These are phyloP conservation scores for Nemania sp. DNA, from an alignment of 2,329 filamentous ascomycete species.

Conservation along the genomic window DNA sequence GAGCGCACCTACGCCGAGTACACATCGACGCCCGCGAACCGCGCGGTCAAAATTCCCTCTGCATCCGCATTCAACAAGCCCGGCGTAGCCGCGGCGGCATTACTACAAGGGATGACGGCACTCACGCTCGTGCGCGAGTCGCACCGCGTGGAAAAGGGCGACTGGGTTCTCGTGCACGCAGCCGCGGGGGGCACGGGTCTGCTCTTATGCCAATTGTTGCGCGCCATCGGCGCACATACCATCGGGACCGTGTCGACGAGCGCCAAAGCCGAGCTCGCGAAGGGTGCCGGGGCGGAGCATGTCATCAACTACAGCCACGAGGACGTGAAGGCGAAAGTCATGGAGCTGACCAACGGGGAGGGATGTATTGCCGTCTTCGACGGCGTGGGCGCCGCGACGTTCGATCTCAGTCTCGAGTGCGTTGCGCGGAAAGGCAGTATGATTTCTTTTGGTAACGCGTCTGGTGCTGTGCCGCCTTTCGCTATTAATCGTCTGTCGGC, in stretches of 20 bases:
- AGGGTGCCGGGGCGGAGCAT: constrained; percentile 70
- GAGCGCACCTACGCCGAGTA: constrained; percentile 59
- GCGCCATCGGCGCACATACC: constrained; percentile 70
- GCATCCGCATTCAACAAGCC: constrained; percentile 60
- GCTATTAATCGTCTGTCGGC: constrained; percentile 57
- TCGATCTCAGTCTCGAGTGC: constrained; percentile 74
- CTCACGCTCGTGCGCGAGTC: constrained; percentile 78
- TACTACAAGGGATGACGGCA: constrained; percentile 84
- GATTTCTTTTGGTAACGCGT: constrained; percentile 80
- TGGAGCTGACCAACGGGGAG: constrained; percentile 69
- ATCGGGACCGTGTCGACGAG: constrained; percentile 78
- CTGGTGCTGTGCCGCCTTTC: constrained; percentile 74
- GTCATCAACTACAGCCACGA: constrained; percentile 70
- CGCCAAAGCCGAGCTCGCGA: constrained; percentile 73
- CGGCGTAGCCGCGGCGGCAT: constrained; percentile 66
- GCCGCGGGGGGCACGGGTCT: constrained; percentile 82
- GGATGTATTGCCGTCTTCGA: constrained; percentile 83
- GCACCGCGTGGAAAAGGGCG: constrained; percentile 72
- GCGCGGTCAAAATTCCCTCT: constrained; percentile 65
- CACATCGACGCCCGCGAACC: constrained; percentile 54
- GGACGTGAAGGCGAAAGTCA: constrained; percentile 60
- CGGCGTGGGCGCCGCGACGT: constrained; percentile 82
- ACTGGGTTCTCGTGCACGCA: constrained; percentile 83
- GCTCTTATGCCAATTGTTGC: constrained; percentile 75
- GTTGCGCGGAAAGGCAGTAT: constrained; percentile 77